Percentiles rank a stretch among this genome's conserved stretches.
Conservation (phyloP, 1,284 basidiomycete species). For the Rhodotorula sp. region DNA sequence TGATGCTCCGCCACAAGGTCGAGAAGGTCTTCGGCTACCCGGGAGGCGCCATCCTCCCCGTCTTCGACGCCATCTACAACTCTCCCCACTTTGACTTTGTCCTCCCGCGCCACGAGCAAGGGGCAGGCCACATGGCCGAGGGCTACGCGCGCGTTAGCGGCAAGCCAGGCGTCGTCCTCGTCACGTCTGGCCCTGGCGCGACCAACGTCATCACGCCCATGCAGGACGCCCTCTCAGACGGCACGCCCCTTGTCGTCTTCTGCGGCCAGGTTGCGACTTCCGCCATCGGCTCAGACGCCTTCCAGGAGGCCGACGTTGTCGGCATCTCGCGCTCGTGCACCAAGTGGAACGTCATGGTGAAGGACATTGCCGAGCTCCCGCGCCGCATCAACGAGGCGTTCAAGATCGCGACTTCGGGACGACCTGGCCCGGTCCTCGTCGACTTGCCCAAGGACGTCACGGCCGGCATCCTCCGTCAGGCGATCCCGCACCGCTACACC, state of each 20-base stretch:
- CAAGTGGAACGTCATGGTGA: slow-evolving; percentile 99
- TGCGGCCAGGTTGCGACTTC: slow-evolving; percentile 96
- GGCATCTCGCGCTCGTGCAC: slow-evolving; percentile 96
- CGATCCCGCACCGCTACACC: slow-evolving; percentile 83
- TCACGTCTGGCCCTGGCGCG: slow-evolving; percentile 95
- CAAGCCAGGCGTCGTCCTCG: slow-evolving; percentile 94
- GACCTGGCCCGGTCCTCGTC: slow-evolving; percentile 94
- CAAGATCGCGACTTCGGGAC: slow-evolving; percentile 95
- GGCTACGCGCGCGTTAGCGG: slow-evolving; percentile 97
- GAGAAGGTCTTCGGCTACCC: slow-evolving; percentile 98
- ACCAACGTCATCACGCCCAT: slow-evolving; percentile 98
- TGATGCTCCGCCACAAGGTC: slow-evolving; percentile 96
- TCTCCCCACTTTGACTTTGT: slow-evolving; percentile 94
- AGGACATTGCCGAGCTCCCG: slow-evolving; percentile 91
- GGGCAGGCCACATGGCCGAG: slow-evolving; percentile 89
- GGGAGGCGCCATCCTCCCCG: slow-evolving; percentile 87
- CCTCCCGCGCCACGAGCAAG: slow-evolving; percentile 94
- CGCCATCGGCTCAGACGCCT: slow-evolving; percentile 95
- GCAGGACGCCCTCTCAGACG: slow-evolving; percentile 95
- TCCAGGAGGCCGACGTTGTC: slow-evolving; percentile 96
- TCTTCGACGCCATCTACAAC: slow-evolving; percentile 97
- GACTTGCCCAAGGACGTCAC: slow-evolving; percentile 98
- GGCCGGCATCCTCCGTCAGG: slow-evolving; percentile 79
- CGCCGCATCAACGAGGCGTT: slow-evolving; percentile 97
- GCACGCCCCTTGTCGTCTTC: slow-evolving; percentile 92